Percentiles rank a stretch among this genome's conserved stretches.
phyloP scores from a whole-genome alignment of 805 yeast genomes.

The Blastobotrys parvus region DNA sequence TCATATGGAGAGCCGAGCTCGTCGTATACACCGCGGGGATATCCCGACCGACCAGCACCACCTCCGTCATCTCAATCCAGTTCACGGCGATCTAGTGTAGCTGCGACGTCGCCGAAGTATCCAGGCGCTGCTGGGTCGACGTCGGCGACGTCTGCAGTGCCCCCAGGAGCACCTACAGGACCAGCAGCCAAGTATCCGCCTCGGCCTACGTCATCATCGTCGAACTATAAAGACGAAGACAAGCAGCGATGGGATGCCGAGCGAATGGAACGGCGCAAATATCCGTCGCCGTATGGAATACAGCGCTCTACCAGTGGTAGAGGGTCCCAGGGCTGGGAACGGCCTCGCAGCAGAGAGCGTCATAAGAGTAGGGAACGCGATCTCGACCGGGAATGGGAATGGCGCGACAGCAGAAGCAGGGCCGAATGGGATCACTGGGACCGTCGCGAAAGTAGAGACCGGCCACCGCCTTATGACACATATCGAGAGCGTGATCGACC shows the following conservation, averaged over 20 bases:
- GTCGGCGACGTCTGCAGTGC: not conserved
- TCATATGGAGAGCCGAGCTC: not conserved
- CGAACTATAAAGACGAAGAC: not conserved
- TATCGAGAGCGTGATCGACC: slow-evolving; percentile 9
- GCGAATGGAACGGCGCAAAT: slow-evolving; percentile 4
- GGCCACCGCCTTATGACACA: slow-evolving; percentile 6
- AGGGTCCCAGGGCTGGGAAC: not conserved
- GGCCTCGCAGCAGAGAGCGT: not conserved
- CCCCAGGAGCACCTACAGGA: no score
- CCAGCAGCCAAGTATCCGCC: no score
- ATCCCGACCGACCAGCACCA: no score
- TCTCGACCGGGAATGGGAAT: not conserved
- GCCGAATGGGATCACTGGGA: slow-evolving; percentile 8
- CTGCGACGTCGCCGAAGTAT: not conserved
- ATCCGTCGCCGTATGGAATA: not conserved
- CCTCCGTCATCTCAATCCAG: no score
- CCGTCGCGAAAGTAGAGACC: slow-evolving; percentile 4
- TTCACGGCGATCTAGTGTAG: not conserved
- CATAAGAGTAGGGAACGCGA: not conserved
- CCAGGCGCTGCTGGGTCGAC: not conserved
- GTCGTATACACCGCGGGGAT: no score
- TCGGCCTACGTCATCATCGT: no score
- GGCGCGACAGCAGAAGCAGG: not conserved
- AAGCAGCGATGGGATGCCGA: not conserved
- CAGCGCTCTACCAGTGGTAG: not conserved